Evolutionary conservation across 768 basidiomycete species (phyloP).

Genomic region (Ramaria sp.): DNA sequence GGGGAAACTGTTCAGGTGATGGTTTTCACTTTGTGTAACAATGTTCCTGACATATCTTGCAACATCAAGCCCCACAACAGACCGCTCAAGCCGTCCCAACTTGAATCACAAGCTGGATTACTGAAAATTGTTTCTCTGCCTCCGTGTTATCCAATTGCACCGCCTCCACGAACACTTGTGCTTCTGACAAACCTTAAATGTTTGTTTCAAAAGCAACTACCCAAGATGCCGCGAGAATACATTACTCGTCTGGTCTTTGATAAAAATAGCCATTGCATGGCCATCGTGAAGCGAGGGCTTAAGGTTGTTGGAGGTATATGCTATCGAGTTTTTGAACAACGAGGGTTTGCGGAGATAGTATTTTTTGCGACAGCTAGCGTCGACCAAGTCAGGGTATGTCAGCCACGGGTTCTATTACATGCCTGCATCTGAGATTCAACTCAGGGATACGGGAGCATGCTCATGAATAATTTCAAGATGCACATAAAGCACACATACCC

Average conservation of each 20-base stretch:
- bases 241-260: conserved; percentile 94
- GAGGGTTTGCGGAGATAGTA: conserved; percentile 95
- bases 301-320: conserved; percentile 98
- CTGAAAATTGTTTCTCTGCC: conserved; percentile 27
- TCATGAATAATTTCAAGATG: conserved; percentile 98
- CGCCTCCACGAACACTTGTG: conserved; percentile 55
- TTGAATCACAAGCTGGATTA: conserved; percentile 25
- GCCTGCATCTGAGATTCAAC: background rate
- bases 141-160: background rate
- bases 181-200: conserved; percentile 94
- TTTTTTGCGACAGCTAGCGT: conserved; percentile 96
- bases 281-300: conserved; percentile 88
- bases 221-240: conserved; percentile 98
- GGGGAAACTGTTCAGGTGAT: conserved; percentile 19
- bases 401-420: background rate
- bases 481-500: conserved; percentile 80
- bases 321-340: conserved; percentile 89
- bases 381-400: conserved; percentile 88
- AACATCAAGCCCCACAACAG: conserved; percentile 1
- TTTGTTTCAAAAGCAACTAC: conserved; percentile 92
- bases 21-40: conserved; percentile 2
- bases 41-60: background rate
- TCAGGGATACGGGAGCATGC: conserved; percentile 93
- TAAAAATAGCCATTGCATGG: conserved; percentile 81
- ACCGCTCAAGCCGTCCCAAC: background rate